Evolutionary conservation across 2,329 filamentous ascomycete genomes (phyloP).

Genomic region (Fusarium sp.): DNA sequence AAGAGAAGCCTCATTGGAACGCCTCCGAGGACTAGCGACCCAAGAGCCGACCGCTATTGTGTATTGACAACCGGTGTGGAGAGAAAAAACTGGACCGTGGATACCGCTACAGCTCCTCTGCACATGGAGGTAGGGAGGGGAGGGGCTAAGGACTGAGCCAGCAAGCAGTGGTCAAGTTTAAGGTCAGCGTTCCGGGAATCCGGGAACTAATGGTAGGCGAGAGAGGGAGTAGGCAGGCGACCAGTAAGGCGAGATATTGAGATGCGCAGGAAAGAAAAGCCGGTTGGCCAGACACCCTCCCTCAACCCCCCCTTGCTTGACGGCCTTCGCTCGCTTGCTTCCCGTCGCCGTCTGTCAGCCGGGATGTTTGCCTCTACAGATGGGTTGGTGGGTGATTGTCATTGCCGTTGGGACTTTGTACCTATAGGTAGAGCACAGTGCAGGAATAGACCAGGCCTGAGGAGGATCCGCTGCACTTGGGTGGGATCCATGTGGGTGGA

Average conservation of each 20-base stretch:
- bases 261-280: constrained; percentile 33
- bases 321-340: constrained; percentile 41
- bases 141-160: constrained; percentile 15
- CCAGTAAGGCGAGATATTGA: constrained; percentile 39
- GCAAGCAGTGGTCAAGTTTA: constrained; percentile 22
- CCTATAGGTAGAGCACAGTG: constrained; percentile 9
- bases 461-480: constrained; percentile 12
- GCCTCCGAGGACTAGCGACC: constrained; percentile 11
- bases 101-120: constrained; percentile 18
- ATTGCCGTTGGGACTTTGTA: constrained; percentile 22
- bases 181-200: constrained; percentile 36
- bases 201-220: constrained; percentile 43
- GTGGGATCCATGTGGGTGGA: constrained; percentile 20
- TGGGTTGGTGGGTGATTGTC: constrained; percentile 11
- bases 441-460: constrained; percentile 1
- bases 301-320: constrained; percentile 25
- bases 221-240: constrained; percentile 13
- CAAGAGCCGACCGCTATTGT: constrained; percentile 34
- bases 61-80: constrained; percentile 33
- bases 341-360: constrained; percentile 39
- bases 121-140: constrained; percentile 11
- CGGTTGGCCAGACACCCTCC: constrained; percentile 29
- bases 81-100: constrained; percentile 22
- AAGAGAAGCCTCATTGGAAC: constrained; percentile 27
- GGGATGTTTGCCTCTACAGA: constrained; percentile 28